Evolutionary conservation across 2,329 filamentous ascomycete species (phyloP).

Genomic region (Colletotrichum sp.): DNA sequence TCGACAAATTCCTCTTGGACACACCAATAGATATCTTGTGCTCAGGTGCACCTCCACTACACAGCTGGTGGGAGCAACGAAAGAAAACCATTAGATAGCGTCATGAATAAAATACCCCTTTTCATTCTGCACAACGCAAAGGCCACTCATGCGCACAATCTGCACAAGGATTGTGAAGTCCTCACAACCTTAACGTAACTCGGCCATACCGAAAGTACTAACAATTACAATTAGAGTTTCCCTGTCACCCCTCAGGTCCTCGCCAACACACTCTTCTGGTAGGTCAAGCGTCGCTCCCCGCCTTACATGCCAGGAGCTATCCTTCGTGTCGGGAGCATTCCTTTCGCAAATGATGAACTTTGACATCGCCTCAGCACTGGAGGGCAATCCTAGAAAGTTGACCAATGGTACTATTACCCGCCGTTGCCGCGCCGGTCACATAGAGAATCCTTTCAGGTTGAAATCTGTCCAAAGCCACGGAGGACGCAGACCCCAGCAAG

Average conservation of each 20-base stretch:
- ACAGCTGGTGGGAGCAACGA: background rate
- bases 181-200: background rate
- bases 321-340: background rate
- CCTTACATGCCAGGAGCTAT: background rate
- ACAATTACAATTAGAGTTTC: background rate
- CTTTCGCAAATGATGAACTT: background rate
- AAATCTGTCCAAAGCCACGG: background rate
- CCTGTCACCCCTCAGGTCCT: background rate
- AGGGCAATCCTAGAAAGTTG: background rate
- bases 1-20: background rate
- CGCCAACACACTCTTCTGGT: background rate
- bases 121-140: background rate
- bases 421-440: background rate
- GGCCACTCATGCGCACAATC: background rate
- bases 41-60: background rate
- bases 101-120: background rate
- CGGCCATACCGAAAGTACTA: background rate
- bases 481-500: background rate
- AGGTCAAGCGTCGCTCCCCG: background rate
- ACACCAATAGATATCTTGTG: conserved; percentile 9
- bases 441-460: background rate
- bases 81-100: background rate
- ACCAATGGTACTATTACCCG: background rate
- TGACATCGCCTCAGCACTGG: background rate
- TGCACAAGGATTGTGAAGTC: background rate